Conservation (phyloP, 2,329 filamentous ascomycete genomes). For the Coleophoma eucalyptorum region DNA sequence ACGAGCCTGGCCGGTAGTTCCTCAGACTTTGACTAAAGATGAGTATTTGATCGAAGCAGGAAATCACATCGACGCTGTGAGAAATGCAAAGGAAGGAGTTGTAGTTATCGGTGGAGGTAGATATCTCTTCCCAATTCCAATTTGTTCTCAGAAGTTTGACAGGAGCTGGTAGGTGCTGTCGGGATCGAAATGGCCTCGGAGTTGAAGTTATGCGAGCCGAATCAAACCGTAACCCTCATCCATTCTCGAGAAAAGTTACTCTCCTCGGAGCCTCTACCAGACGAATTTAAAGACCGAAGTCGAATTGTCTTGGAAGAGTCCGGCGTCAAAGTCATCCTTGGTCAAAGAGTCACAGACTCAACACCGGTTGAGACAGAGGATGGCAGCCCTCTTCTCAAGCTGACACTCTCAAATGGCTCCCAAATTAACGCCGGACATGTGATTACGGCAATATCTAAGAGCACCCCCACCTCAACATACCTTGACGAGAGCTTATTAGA, state of each 20-base stretch:
- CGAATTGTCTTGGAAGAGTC: constrained; percentile 54
- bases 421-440: constrained; percentile 60
- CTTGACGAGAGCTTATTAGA: constrained; percentile 57
- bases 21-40: constrained; percentile 58
- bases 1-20: constrained; percentile 69
- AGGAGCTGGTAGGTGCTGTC: constrained; percentile 53
- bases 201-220: constrained; percentile 63
- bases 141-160: background rate
- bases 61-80: constrained; percentile 53
- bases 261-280: constrained; percentile 68
- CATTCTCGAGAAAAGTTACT: constrained; percentile 69
- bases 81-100: constrained; percentile 51
- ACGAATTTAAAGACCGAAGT: constrained; percentile 62
- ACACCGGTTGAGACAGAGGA: constrained; percentile 41
- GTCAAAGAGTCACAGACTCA: constrained; percentile 49
- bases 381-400: constrained; percentile 36
- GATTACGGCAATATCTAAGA: constrained; percentile 65
- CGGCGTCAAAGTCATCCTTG: constrained; percentile 63
- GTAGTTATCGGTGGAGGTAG: constrained; percentile 70
- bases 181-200: constrained; percentile 82
- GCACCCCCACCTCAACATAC: constrained; percentile 57
- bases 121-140: constrained; percentile 2
- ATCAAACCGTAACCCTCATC: constrained; percentile 65
- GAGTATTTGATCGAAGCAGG: constrained; percentile 60
- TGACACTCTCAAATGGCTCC: constrained; percentile 58